Evolutionary conservation across 1,284 basidiomycete species (phyloP), one percentile per base, ranked within the genome.

Genomic region (Cryptococcus sp.): DNA sequence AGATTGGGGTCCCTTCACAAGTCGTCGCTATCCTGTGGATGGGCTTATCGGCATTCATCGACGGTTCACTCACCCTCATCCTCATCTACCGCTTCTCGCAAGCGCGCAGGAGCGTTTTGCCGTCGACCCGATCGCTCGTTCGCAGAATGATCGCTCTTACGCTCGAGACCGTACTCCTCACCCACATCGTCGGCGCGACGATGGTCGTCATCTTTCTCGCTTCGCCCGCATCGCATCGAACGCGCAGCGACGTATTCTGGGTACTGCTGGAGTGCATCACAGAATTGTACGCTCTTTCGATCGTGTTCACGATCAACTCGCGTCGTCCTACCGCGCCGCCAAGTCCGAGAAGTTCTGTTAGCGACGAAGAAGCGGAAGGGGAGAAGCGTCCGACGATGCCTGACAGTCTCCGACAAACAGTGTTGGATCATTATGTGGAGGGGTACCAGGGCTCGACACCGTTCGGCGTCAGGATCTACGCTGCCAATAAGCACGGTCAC

Each of bases 1-100:
- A 45, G 7, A 71, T 72, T 52, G 65, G 69, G 25, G 51, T 68
- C 15, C 71, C 70, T 5, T 69, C 66, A 7, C 67, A 72, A 50
- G 61, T 67, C n/a, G 72, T 73, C 27, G 70, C 70, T 2, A 73
- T 73, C 45, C 57, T 62, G 25, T 73, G 72, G 72, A 71, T 73
- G 69, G 72, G 69, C 15, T 49, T 71, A n/a, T 71, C 72, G 13
- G 72, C 72, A 3, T 40, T 65, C 19, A 68, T 65, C 25, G 72
- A 73, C 48, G 70, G 70, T 3, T 45, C 52, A 17, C 47, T 73
- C 40, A 72, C 72, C 6, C 19, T 69, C 15, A 54, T 67, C 25
- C 62, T 73, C 13, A 40, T 69, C 38, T 60, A 40, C 45, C 41
- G 56, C 25, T 65, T 71, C 47, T 50, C 54, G 13, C 55, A 60